These are phyloP conservation scores for Candida maris DNA, from an alignment of 805 yeast genomes.

Conservation along the genomic window DNA sequence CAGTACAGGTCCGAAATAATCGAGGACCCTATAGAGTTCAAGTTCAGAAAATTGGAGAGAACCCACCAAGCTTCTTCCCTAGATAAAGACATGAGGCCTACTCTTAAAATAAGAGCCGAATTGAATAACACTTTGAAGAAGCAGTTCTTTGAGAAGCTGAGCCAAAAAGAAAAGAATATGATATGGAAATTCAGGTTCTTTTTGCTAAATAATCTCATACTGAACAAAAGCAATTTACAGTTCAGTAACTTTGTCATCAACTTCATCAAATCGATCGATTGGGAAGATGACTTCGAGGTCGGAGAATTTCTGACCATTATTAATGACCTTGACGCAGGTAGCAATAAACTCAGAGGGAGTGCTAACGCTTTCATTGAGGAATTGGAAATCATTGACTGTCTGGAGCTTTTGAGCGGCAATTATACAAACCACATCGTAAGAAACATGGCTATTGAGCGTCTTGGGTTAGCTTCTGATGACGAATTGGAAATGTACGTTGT, in stretches of 20 bases:
- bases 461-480: conserved; percentile 71
- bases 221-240: conserved; percentile 31
- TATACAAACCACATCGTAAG: conserved; percentile 73
- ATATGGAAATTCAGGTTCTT: conserved; percentile 91
- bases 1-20: conserved; percentile 38
- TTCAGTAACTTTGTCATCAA: conserved; percentile 44
- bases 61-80: conserved; percentile 71
- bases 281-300: conserved; percentile 82
- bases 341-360: conserved; percentile 6
- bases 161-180: conserved; percentile 78
- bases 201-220: conserved; percentile 50
- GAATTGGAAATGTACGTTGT: conserved; percentile 79
- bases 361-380: conserved; percentile 31
- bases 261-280: conserved; percentile 80
- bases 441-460: conserved; percentile 82
- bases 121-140: conserved; percentile 63
- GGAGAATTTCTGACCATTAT: conserved; percentile 58
- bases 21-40: conserved; percentile 83
- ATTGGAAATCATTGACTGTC: conserved; percentile 36
- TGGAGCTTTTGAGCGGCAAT: conserved; percentile 78
- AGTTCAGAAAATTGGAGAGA: conserved; percentile 80
- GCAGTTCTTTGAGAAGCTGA: conserved; percentile 79
- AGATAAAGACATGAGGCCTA: conserved; percentile 86
- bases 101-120: conserved; percentile 75
- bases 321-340: conserved; percentile 26